phyloP scores from a whole-genome alignment of 768 basidiomycete genomes.

The Naganishia randhawae region DNA sequence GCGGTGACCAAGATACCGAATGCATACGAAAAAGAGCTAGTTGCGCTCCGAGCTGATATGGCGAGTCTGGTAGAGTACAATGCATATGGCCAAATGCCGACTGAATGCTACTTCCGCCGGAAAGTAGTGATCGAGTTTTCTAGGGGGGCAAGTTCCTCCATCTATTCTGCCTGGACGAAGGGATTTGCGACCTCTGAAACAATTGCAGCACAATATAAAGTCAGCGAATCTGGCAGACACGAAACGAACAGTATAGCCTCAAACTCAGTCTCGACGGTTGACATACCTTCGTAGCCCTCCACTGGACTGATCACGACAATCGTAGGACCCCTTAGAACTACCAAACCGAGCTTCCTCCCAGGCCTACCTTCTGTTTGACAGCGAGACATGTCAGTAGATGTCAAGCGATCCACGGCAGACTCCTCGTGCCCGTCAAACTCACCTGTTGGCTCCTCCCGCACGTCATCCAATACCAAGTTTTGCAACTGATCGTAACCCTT shows the following conservation, averaged over 20 bases:
- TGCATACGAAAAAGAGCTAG: no score
- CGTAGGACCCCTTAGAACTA: conserved; percentile 87
- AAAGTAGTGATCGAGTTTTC: background rate
- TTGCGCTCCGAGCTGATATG: no score
- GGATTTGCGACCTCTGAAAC: conserved; percentile 78
- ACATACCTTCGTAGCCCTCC: conserved; percentile 72
- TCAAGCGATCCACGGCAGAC: background rate
- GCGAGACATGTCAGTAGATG: background rate
- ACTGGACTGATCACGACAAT: conserved; percentile 90
- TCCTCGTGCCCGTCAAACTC: conserved; percentile 33
- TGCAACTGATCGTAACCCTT: conserved; percentile 96
- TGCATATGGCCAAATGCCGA: background rate
- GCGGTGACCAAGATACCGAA: no score
- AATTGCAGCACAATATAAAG: background rate
- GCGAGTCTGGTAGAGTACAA: no score
- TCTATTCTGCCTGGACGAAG: conserved; percentile 54
- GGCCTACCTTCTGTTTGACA: conserved; percentile 33
- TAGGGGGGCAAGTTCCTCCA: background rate
- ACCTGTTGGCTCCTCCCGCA: conserved; percentile 77
- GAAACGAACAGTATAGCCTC: background rate
- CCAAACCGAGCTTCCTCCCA: conserved; percentile 63
- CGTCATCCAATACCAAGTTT: conserved; percentile 94
- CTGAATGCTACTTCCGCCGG: background rate
- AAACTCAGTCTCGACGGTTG: background rate
- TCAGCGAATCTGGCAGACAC: background rate